Evolutionary conservation across 225 moss, liverwort and hornwort species (phyloP).

Genomic region (Bryum argenteum): DNA sequence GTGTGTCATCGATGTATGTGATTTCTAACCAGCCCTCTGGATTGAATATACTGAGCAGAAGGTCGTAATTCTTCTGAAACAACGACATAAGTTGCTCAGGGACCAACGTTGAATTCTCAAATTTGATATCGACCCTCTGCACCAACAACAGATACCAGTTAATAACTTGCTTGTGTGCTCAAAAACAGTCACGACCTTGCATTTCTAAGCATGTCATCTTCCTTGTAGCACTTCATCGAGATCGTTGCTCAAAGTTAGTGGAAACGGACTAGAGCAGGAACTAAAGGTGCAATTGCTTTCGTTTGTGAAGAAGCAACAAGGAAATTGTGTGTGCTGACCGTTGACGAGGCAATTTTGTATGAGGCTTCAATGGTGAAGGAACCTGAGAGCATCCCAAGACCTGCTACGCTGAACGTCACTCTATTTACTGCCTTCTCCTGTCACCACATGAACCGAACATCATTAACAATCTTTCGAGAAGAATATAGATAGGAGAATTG

Average conservation of each 20-base stretch:
- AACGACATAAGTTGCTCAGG: conserved; percentile 79
- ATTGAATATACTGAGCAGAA: conserved; percentile 81
- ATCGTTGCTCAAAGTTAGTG: not conserved
- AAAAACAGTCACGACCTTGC: too few species aligned
- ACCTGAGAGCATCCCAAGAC: conserved; percentile 82
- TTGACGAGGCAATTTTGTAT: conserved; percentile 68
- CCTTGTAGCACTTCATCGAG: not conserved
- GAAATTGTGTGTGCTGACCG: conserved; percentile 36
- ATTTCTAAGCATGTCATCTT: not conserved
- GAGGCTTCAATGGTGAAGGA: conserved; percentile 84
- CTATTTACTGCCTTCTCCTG: conserved; percentile 75
- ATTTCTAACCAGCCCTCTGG: conserved; percentile 93
- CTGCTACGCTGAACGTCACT: conserved; percentile 75
- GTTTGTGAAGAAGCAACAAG: conserved; percentile 7
- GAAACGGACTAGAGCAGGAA: not conserved
- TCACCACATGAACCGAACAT: conserved; percentile 26
- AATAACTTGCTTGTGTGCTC: not conserved
- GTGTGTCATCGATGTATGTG: conserved; percentile 75
- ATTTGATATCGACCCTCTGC: conserved; percentile 83
- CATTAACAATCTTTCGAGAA: not conserved
- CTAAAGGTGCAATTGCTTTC: not conserved
- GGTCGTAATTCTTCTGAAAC: conserved; percentile 83
- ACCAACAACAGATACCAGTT: conserved; percentile 20
- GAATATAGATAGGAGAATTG: not conserved
- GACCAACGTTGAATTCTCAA: conserved; percentile 63